Conservation (phyloP, 2,329 filamentous ascomycete genomes). For the Geosmithia putterillii region DNA sequence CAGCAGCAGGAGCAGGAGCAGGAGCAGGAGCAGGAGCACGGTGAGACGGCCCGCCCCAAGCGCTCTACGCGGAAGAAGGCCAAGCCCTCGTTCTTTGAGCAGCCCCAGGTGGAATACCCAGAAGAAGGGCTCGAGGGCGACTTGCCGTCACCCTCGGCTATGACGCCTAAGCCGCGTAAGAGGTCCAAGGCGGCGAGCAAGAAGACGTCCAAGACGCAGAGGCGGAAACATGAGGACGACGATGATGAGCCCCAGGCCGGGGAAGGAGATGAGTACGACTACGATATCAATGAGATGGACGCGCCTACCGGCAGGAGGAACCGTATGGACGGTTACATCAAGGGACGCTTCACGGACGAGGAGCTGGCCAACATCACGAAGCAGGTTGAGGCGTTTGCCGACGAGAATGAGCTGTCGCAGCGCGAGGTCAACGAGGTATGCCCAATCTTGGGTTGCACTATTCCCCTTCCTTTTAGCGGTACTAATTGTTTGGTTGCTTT, state of each 20-base stretch:
- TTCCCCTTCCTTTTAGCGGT: background rate
- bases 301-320: constrained; percentile 8
- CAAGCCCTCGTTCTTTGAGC: constrained; percentile 33
- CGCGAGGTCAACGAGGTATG: constrained; percentile 32
- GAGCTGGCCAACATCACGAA: constrained; percentile 27
- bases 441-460: constrained; percentile 12
- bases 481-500: constrained; percentile 2
- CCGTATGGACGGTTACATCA: constrained; percentile 14
- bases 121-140: constrained; percentile 5
- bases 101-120: constrained; percentile 5
- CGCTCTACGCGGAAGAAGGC: constrained; percentile 30
- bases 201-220: constrained; percentile 5
- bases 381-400: constrained; percentile 30
- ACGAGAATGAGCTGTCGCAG: constrained; percentile 28
- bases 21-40: constrained; percentile 2
- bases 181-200: constrained; percentile 16
- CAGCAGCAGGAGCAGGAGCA: constrained; percentile 3
- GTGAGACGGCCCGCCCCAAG: constrained; percentile 7
- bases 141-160: constrained; percentile 19
- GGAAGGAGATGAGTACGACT: constrained; percentile 8
- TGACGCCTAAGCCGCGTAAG: constrained; percentile 13
- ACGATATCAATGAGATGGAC: constrained; percentile 6
- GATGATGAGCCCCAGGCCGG: constrained; percentile 3
- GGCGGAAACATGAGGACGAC: constrained; percentile 8
- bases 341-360: constrained; percentile 29